phyloP scores from a whole-genome alignment of 768 basidiomycete species.

The Galerina sulciceps region DNA sequence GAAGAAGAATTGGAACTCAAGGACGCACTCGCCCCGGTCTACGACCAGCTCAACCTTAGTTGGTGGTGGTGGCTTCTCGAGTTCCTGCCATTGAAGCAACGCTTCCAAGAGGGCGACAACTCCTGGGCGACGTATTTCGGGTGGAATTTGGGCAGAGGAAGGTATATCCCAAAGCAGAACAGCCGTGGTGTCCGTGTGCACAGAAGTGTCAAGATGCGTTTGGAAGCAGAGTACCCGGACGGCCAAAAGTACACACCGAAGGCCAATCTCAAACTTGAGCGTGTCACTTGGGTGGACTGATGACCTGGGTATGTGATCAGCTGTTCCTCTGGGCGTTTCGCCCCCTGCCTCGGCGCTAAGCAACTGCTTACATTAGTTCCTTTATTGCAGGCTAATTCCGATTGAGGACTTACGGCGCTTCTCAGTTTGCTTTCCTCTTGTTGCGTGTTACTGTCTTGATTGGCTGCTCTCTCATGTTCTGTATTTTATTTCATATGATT shows the following conservation, averaged over 20 bases:
- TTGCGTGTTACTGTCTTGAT: no score
- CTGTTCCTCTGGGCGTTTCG: not conserved
- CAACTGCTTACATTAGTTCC: no score
- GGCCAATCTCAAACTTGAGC: conserved; percentile 35
- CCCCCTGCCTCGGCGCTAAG: no score
- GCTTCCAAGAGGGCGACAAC: conserved; percentile 32
- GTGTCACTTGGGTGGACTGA: conserved; percentile 43
- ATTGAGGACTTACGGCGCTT: no score
- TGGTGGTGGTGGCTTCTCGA: conserved; percentile 51
- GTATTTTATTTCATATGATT: no score
- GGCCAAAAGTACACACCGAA: conserved; percentile 42
- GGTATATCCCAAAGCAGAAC: conserved; percentile 45
- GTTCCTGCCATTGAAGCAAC: conserved; percentile 33
- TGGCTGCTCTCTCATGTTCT: no score
- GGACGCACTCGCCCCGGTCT: conserved; percentile 49
- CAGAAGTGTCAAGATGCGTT: conserved; percentile 53
- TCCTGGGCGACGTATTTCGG: conserved; percentile 30
- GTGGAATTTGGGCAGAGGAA: conserved; percentile 41
- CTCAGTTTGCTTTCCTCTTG: no score
- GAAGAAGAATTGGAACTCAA: conserved; percentile 57
- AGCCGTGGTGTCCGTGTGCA: conserved; percentile 46
- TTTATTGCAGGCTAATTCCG: no score
- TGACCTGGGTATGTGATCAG: not conserved
- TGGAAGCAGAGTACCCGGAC: conserved; percentile 48
- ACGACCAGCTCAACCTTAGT: conserved; percentile 50